Evolutionary conservation across 73 alveolate species (phyloP), one percentile per base, ranked within the genome.

Genomic region (Stentor roeselii): DNA sequence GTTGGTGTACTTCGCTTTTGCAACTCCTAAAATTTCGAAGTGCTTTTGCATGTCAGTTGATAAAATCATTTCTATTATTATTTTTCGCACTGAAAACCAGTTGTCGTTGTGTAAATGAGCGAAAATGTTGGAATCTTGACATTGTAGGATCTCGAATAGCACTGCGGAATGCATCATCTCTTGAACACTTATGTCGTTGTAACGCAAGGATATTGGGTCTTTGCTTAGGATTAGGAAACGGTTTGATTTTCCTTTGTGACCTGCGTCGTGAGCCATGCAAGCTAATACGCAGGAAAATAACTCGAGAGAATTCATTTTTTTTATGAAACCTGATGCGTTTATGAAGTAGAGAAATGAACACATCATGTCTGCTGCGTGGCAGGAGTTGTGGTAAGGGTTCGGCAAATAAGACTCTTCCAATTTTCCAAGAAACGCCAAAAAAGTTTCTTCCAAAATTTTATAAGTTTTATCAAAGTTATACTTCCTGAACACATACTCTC

Each of bases 41-140:
- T 95, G 98, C 77, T 88, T 74, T 14, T 88, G 34, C 87, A 95
- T 86, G 83, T 95, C 99, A 1, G 99, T 95, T 27, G 94, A 80
- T 41, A 95, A 88, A 36, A 95, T 92, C 93, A 91, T 87, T 31
- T 88, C 75, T n/a, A 95, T 95, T 82, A 95, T 95, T 77, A 85
- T 84, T 76, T 92, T 78, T 90, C 99, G 87, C n/a, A 92, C 92
- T 36, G 60, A 40, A 86, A 92, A 87, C 41, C 86, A 85, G 58
- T 86, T 76, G 3, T 94, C 92, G 50, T 90, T 86, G 77, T 91
- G 86, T n/a, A 95, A 59, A 31, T 86, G 82, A 39, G 87, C 91
- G 74, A 95, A 93, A 11, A 95, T 93, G 77, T 95, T 90, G 78
- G 91, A 88, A 60, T 92, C 88, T 3, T 36, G 76, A 4, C 74